Base-by-base conservation (phyloP, 768 basidiomycete species). In the Rhizopogon vulgaris region DNA sequence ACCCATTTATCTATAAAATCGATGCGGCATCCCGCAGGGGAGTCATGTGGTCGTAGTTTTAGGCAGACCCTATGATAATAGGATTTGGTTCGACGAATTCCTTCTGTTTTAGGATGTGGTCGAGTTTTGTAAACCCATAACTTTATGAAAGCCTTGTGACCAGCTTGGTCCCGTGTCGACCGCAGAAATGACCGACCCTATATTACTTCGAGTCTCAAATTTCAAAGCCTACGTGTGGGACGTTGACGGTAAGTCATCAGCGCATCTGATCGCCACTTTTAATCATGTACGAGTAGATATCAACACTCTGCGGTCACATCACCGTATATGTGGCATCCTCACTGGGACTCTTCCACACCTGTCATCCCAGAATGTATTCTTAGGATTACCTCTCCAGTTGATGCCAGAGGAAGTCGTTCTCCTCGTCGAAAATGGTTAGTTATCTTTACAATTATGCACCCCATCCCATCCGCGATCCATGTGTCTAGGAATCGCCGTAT, bases 351-450 rank as follows among this genome's bases (percentile, higher is more conserved):
- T 99, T 12, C 94, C 96, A 2, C 92, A 94, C 63, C 77, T 98
- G 1, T 85, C 93, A 1, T 94, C 97, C 61, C 96, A 99, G 69
- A 99, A 99, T 72, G 82, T 88, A 2, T 99, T 99, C 64, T 75
- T 99, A 32, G 96, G 96, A 6, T 71, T 93, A n/a, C 96, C 96
- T 1, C 73, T 96, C 6, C 72, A 90, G 7, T 73, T 98, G 2
- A 80, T 90, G 69, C 90, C 92, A 0, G 96, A 99, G 68, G 96
- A 98, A 64, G 91, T 85, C 8, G 90, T 90, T 10, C 75, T 94
- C 30, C 82, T 98, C 6, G 80, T 97, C 12, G 78, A 86, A 58
- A 87, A 88, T 55, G 82, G 96, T 92, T 53, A 48, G 76, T 58
- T 53, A 32, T 34, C 30, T 37, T 15, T 17, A 46, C 15, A 28